Evolutionary conservation across 176 grass and related monocot genomes (phyloP), one percentile per base, ranked within the genome.

Genomic region (Guadua angustifolia): DNA sequence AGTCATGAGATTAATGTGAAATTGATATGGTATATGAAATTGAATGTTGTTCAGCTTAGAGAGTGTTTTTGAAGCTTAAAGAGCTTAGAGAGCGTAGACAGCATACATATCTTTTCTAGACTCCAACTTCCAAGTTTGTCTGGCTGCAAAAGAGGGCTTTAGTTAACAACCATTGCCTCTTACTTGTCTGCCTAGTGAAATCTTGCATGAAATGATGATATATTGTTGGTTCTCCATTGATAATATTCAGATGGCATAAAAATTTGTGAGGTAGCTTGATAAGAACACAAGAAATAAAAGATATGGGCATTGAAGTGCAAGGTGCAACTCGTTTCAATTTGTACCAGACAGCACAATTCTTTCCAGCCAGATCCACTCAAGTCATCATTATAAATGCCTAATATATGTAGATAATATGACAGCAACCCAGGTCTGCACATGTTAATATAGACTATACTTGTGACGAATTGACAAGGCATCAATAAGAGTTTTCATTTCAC

Each of bases 101-200:
- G n/a, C n/a, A n/a, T n/a, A n/a, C n/a, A n/a, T n/a, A n/a, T n/a
- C n/a, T n/a, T n/a, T n/a, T n/a, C n/a, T n/a, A n/a, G n/a, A n/a
- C n/a, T n/a, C n/a, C n/a, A n/a, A n/a, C n/a, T n/a, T n/a, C n/a
- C n/a, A n/a, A n/a, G n/a, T n/a, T n/a, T n/a, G n/a, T n/a, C n/a
- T n/a, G n/a, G n/a, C 95, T 98, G 86, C 62, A 95, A 51, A 53
- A 59, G 6, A 78, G 46, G 43, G 21, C 22, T 79, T 13, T 65
- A 74, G 47, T 75, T 24, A 51, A 24, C 2, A 62, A 43, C 17
- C 36, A 5, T 46, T 76, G 24, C 13, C 46, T 61, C 25, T 69
- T 77, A 78, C 49, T 67, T 44, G 13, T 67, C 59, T 44, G 5
- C 24, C 0, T 35, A 40, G 33, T 82, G 58, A 82, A 78, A 82